phyloP scores from a whole-genome alignment of 257 asterid species.

The Solanum dulcamara region DNA sequence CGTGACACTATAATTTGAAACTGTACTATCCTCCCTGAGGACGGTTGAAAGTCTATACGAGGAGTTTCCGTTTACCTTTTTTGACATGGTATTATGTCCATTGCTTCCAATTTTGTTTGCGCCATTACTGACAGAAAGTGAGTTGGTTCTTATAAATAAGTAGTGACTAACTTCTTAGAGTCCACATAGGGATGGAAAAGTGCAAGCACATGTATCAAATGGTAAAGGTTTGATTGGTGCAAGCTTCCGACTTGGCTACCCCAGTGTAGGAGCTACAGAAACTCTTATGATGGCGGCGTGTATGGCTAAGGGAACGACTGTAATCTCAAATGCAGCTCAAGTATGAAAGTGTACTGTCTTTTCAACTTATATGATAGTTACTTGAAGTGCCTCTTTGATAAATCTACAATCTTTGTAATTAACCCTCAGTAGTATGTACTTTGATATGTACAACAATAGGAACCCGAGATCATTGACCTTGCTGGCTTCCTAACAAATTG shows the following conservation, averaged over 20 bases:
- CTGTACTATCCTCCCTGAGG: background rate
- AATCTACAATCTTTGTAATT: background rate
- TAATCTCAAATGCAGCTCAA: constrained; percentile 30
- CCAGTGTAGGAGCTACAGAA: constrained; percentile 47
- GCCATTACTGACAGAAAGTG: background rate
- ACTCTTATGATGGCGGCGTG: constrained; percentile 45
- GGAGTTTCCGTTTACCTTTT: background rate
- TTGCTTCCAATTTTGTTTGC: background rate
- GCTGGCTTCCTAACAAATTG: constrained; percentile 20
- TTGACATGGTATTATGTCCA: background rate
- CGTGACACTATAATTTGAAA: background rate
- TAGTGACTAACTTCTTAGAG: background rate
- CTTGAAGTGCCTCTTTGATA: background rate
- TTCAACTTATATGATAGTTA: background rate
- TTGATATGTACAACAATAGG: constrained; percentile 8
- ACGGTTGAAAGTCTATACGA: background rate
- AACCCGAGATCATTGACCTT: constrained; percentile 35
- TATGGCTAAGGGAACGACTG: constrained; percentile 28
- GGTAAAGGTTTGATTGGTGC: constrained; percentile 32
- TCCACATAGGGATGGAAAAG: constrained; percentile 20
- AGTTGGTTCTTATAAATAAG: background rate
- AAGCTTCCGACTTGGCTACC: constrained; percentile 23
- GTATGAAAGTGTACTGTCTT: constrained; percentile 3
- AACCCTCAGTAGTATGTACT: background rate
- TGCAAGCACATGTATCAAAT: constrained; percentile 21